Evolutionary conservation across 148 eudicot genomes (phyloP), one percentile per base, ranked within the genome.

Genomic region (Diospyros lotus): DNA sequence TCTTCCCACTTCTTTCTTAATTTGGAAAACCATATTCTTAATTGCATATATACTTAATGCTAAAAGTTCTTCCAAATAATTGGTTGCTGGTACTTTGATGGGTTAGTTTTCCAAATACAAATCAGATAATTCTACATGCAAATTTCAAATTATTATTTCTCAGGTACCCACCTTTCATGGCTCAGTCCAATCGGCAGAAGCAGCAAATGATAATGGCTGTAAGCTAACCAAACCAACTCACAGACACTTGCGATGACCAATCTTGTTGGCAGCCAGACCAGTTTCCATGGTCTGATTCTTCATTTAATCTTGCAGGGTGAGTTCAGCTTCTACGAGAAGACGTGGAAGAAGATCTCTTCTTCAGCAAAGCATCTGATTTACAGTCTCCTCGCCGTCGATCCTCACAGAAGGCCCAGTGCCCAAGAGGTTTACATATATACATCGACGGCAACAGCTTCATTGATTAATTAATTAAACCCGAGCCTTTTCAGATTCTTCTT

Each of bases 111-210:
- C 28, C 28, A 28, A 28, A 28, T 28, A 28, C 28, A 28, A 28
- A 28, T 28, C 28, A 28, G 28, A 28, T 28, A 28, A 28, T 28
- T 28, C 28, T 28, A 28, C 28, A 28, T 28, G 28, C 28, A 28
- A 28, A 28, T 28, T 28, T 28, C 28, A 28, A 28, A 28, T 15
- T 12, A 55, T 44, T 51, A 17, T 52, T 15, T 28, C 42, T 71
- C 77, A 86, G 89, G 82, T 84, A 86, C 61, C 89, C 89, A 28
- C 87, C 89, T 62, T 86, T 86, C 52, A 75, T 79, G 14, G 89
- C 87, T 1, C 85, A 75, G 69, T 81, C 87, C 51, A 77, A 79
- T 75, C 69, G 71, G 59, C 89, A 84, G 61, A 86, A 86, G 79
- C 87, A 86, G 72, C 89, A 86, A 58, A 86, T 86, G 87, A 86